Conservation (phyloP, 2,329 filamentous ascomycete species). For the Teratosphaeria nubilosa region DNA sequence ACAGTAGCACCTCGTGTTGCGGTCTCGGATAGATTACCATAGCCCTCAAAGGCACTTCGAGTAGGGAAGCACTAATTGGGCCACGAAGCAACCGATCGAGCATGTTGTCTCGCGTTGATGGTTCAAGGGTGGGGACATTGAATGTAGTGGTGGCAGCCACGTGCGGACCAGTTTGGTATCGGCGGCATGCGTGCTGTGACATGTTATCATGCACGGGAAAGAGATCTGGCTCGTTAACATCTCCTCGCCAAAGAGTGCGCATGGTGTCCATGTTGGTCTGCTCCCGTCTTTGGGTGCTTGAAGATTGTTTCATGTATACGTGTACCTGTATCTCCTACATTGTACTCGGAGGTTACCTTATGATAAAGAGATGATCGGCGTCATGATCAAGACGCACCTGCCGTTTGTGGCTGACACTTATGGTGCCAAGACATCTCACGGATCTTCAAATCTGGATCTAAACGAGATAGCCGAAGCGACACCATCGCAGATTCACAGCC, state of each 20-base stretch:
- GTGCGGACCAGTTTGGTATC: no score
- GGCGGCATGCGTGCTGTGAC: no score
- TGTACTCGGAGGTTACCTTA: no score
- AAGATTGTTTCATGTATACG: background rate
- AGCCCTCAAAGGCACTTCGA: no score
- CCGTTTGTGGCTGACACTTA: background rate
- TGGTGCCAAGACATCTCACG: background rate
- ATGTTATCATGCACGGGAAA: background rate
- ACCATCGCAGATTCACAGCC: background rate
- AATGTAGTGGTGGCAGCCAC: no score
- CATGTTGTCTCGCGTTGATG: background rate
- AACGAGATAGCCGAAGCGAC: background rate
- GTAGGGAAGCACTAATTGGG: no score
- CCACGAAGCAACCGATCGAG: no score
- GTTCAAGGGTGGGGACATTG: background rate
- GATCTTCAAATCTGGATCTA: background rate
- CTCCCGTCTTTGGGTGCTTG: no score
- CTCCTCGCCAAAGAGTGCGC: no score
- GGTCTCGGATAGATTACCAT: background rate
- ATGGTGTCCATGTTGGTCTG: background rate
- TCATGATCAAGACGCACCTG: background rate
- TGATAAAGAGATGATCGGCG: background rate
- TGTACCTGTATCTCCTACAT: no score
- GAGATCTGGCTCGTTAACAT: no score
- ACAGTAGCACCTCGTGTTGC: no score